Evolutionary conservation across 2,329 filamentous ascomycete species (phyloP), one percentile per base, ranked within the genome.

Genomic region (Ustilaginoidea virens): DNA sequence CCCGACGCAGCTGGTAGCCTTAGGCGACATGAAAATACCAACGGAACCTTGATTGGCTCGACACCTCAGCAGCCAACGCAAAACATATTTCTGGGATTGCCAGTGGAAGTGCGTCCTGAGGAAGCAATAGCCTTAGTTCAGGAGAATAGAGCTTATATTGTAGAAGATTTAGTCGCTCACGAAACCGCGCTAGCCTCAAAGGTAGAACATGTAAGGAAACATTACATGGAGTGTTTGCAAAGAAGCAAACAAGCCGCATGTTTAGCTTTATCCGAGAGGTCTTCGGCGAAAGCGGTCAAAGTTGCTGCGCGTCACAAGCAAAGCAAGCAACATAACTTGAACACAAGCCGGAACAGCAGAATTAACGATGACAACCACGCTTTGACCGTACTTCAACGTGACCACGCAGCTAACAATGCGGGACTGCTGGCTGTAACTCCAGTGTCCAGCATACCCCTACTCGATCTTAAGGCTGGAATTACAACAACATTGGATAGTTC

Each of bases 51-150:
- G 31, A 75, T 81, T 34, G 90, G 90, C 33, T 86, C 81, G 6
- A 73, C 93, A 17, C 87, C 90, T 2, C 86, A 96, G 54, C 77
- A 83, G 33, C 85, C 86, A 5, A 87, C 92, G 42, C 90, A 98
- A 55, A 96, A 93, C 56, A 69, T 93, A 33, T 96, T 96, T 49
- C 69, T 87, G 33, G 82, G 86, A 25, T 58, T 96, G 28, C 90
- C 90, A 3, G 58, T 96, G 16, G 80, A 94, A 59, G 63, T 98
- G 25, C 81, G 90, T 60, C 77, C 82, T 2, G 90, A 96, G 56
- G 90, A 98, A 59, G 86, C 78, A 4, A 69, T 74, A 38, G 57
- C 90, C 30, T 66, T 98, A 17, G 74, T 92, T 33, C 76, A 83
- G 40, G 77, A 76, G 41, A 73, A 70, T 34, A 69, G 74, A 41